Conservation (phyloP, 768 basidiomycete species). For the Lyophyllum semitale region DNA sequence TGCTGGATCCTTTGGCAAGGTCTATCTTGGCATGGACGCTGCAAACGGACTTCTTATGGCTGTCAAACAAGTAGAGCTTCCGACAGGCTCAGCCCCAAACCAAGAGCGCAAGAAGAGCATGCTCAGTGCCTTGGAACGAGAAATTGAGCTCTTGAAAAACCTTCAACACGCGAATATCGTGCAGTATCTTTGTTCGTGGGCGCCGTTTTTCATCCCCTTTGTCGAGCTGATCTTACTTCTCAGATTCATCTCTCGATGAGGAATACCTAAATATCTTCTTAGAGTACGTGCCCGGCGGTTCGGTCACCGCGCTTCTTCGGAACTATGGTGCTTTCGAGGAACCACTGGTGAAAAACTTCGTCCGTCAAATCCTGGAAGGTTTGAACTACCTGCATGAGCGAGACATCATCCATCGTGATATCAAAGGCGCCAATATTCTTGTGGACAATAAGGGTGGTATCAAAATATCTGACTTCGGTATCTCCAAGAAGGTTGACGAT, state of each 20-base stretch:
- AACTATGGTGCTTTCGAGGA: constrained; percentile 97
- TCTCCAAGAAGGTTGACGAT: constrained; percentile 96
- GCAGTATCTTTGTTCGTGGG: constrained; percentile 87
- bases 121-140: constrained; percentile 88
- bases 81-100: constrained; percentile 79
- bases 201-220: constrained; percentile 1
- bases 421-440: constrained; percentile 98
- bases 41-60: constrained; percentile 91
- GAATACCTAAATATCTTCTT: constrained; percentile 94
- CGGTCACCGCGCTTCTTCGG: constrained; percentile 83
- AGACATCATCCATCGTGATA: constrained; percentile 96
- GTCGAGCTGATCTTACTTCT: constrained; percentile 2
- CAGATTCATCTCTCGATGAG: constrained; percentile 93
- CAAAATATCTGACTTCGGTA: constrained; percentile 97
- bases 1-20: constrained; percentile 92
- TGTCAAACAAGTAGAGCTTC: constrained; percentile 95
- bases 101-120: constrained; percentile 93
- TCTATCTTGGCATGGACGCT: constrained; percentile 95
- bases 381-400: constrained; percentile 90
- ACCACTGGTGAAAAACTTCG: constrained; percentile 87
- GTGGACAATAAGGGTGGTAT: constrained; percentile 98
- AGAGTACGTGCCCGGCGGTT: constrained; percentile 96
- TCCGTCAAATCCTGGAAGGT: constrained; percentile 87
- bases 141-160: constrained; percentile 92
- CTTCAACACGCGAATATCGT: constrained; percentile 96